A percentile compares a stretch with the other conserved stretches of the same genome.
Evolutionary conservation across 345 rosid genomes (phyloP).

Genomic region (Psidium friedrichsthalianum): DNA sequence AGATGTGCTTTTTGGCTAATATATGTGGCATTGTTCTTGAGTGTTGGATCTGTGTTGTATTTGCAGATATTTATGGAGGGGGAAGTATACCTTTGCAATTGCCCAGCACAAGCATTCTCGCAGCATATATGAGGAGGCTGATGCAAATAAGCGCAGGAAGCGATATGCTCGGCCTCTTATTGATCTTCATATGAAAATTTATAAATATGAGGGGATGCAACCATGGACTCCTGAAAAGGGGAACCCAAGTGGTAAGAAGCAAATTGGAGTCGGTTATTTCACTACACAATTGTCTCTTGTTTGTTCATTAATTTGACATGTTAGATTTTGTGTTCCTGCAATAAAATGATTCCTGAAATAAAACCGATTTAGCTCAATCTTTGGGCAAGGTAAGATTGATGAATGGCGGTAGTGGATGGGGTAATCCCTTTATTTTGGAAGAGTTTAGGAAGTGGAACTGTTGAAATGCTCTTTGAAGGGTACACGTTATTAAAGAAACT

Average conservation of each 20-base stretch:
- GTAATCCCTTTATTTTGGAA: neutral
- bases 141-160: conserved; percentile 90
- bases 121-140: conserved; percentile 89
- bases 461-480: neutral
- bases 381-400: neutral
- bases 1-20: neutral
- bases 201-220: conserved; percentile 76
- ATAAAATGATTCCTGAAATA: neutral
- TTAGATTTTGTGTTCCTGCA: neutral
- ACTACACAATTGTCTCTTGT: neutral
- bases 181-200: conserved; percentile 96
- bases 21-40: neutral
- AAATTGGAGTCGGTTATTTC: neutral
- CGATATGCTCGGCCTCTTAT: conserved; percentile 88
- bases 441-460: neutral
- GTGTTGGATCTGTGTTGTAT: neutral
- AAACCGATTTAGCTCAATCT: neutral
- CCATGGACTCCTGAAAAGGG: conserved; percentile 76
- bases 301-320: neutral
- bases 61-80: conserved; percentile 85
- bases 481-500: neutral
- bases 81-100: conserved; percentile 81
- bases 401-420: neutral
- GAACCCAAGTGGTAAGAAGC: conserved; percentile 59
- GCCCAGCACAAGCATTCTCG: conserved; percentile 91